These are phyloP conservation scores for Ligustrum vulgare DNA, from an alignment of 257 asterid genomes.

Conservation along the genomic window DNA sequence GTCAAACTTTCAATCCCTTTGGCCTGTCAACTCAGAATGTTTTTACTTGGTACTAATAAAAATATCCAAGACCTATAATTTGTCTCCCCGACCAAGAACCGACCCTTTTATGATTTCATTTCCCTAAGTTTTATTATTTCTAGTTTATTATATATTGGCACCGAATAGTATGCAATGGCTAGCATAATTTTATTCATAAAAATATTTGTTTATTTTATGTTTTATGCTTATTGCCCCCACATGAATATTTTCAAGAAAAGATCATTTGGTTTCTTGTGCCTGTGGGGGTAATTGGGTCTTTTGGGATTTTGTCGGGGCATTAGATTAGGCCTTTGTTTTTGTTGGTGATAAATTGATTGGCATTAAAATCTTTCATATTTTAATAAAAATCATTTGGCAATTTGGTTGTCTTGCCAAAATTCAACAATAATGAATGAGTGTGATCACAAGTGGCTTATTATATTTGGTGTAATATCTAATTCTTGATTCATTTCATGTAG, in stretches of 20 bases:
- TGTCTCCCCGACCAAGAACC: conserved; percentile 16
- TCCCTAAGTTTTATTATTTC: neutral
- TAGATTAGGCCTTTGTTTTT: conserved; percentile 21
- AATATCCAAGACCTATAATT: neutral
- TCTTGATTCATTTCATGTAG: conserved; percentile 9
- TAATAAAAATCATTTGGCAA: conserved; percentile 28
- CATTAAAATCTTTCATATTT: conserved; percentile 17
- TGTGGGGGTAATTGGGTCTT: conserved; percentile 36
- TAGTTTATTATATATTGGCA: conserved; percentile 6
- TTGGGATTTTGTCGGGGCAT: conserved; percentile 47
- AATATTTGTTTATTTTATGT: neutral
- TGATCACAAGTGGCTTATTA: conserved; percentile 41
- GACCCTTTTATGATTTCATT: neutral
- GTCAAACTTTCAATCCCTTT: conserved; percentile 63
- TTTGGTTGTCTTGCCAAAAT: conserved; percentile 62
- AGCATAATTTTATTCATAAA: conserved; percentile 1
- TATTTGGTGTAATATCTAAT: conserved; percentile 28
- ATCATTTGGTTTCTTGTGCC: conserved; percentile 35
- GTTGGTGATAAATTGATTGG: conserved; percentile 33
- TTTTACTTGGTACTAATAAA: conserved; percentile 13
- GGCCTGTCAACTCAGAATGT: conserved; percentile 54
- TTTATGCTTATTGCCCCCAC: conserved; percentile 4
- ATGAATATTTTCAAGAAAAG: conserved; percentile 24
- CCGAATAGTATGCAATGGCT: conserved; percentile 21
- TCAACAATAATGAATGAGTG: conserved; percentile 50